Percentiles rank a stretch among this genome's conserved stretches.
phyloP scores from a whole-genome alignment of 2,329 filamentous ascomycete species.

The Trichoderma sp. region DNA sequence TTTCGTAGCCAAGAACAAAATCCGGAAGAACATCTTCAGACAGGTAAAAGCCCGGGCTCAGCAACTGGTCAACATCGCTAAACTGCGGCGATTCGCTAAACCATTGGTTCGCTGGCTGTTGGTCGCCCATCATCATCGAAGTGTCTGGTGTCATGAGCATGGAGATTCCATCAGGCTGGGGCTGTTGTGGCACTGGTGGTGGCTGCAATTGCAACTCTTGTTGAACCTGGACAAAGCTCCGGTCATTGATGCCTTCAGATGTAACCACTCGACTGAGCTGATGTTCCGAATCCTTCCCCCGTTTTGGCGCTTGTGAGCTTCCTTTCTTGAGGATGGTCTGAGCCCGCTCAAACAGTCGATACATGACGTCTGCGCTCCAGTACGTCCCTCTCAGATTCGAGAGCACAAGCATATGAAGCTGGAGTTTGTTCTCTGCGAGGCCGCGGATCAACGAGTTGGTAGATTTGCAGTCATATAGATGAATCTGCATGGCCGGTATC shows the following conservation, averaged over 20 bases:
- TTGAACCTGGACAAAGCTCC: background rate
- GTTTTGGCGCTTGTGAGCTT: background rate
- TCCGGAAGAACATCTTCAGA: background rate
- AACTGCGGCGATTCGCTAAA: constrained; percentile 2
- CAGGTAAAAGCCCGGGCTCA: constrained; percentile 5
- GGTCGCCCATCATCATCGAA: background rate
- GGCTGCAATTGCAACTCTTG: background rate
- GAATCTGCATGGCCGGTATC: constrained; percentile 17
- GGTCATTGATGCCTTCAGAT: background rate
- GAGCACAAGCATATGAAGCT: constrained; percentile 14
- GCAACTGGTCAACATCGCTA: constrained; percentile 1
- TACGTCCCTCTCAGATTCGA: constrained; percentile 10
- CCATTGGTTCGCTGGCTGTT: background rate
- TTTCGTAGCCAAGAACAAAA: constrained; percentile 2
- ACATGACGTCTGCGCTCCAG: constrained; percentile 16
- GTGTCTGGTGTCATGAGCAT: background rate
- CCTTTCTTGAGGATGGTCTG: constrained; percentile 3
- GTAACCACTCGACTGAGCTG: background rate
- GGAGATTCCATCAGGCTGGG: background rate
- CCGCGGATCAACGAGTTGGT: constrained; percentile 5
- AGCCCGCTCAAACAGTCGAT: constrained; percentile 6
- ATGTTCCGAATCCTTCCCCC: background rate
- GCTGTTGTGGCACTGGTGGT: background rate
- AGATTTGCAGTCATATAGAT: constrained; percentile 17
- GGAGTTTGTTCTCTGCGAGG: constrained; percentile 9